Evolutionary conservation across 805 yeast genomes (phyloP).

Genomic region (Candida coleopterorum): DNA sequence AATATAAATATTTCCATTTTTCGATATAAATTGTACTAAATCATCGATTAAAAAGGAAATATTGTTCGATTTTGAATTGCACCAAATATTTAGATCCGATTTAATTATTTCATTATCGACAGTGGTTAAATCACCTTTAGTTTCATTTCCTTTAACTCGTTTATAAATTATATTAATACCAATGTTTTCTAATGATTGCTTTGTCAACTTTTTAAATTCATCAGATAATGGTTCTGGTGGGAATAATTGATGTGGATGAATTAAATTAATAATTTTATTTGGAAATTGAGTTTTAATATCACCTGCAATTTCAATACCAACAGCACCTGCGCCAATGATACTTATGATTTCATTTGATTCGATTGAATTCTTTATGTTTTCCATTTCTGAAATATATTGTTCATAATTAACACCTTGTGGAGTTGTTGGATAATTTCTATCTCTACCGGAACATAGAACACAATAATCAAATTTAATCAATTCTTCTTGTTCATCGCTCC

Average conservation of each 20-base stretch:
- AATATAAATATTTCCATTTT: conserved; percentile 25
- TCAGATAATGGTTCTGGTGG: conserved; percentile 35
- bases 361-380: conserved; percentile 24
- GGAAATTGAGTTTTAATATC: conserved; percentile 32
- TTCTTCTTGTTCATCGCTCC: conserved; percentile 3
- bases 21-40: conserved; percentile 21
- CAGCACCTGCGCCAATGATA: conserved; percentile 45
- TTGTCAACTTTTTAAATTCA: conserved; percentile 23
- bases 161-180: conserved; percentile 28
- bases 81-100: conserved; percentile 33
- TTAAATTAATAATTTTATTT: conserved; percentile 28
- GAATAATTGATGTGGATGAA: conserved; percentile 32
- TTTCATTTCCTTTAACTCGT: conserved; percentile 25
- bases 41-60: conserved; percentile 19
- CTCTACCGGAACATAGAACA: conserved; percentile 45
- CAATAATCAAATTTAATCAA: conserved; percentile 41
- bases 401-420: conserved; percentile 32
- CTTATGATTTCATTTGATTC: conserved; percentile 29
- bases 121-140: conserved; percentile 23
- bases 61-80: conserved; percentile 29
- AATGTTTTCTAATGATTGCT: conserved; percentile 21
- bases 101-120: conserved; percentile 22
- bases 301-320: conserved; percentile 40
- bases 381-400: conserved; percentile 42
- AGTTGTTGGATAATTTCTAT: conserved; percentile 51